Base-by-base conservation (phyloP, 495 filamentous ascomycete genomes). In the Neurospora discreta region DNA sequence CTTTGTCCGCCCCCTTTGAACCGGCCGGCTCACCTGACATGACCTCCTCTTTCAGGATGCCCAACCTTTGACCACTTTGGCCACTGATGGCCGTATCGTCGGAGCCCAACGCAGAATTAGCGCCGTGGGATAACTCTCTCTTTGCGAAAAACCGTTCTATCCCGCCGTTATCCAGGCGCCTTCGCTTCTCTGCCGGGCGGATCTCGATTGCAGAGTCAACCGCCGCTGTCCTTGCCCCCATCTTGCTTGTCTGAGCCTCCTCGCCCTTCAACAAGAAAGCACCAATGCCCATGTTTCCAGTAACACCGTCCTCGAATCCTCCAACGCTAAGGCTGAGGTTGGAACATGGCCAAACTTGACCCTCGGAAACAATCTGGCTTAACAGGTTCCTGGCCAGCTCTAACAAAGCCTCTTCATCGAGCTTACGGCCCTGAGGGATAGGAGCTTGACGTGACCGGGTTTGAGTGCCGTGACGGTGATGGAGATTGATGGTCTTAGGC, bases 261-360 rank as follows among this genome's bases (percentile, higher is more conserved):
- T 92, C 89, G 5, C 93, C 93, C 73, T 91, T 90, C 13, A 97
- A 80, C 20, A 99, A 80, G 78, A 98, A 99, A 3, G 88, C 84
- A 40, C 91, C 90, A 73, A 99, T 99, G 15, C 91, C 93, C 82
- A 86, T 89, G 75, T 97, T 98, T 8, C 92, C 91, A 15, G 82
- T 85, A 68, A 94, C 84, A 8, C 92, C 90, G 74, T 98, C 95
- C 80, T 99, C 93, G 72, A 98, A 98, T 6, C 94, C 93, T 23
- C 89, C 88, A 70, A 99, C 92, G 76, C 90, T 92, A 65, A 99
- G 81, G 71, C 90, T 93, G 46, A 99, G 81, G 79, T 95, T 92
- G 16, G 88, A 82, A 79, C 95, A 98, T 30, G 95, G 95, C 92
- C 94, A 98, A 38, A 90, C 88, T 67, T 85, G 83, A 36, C 90